Conservation (phyloP, 345 rosid genomes). For the Capsella bursapastoris region DNA sequence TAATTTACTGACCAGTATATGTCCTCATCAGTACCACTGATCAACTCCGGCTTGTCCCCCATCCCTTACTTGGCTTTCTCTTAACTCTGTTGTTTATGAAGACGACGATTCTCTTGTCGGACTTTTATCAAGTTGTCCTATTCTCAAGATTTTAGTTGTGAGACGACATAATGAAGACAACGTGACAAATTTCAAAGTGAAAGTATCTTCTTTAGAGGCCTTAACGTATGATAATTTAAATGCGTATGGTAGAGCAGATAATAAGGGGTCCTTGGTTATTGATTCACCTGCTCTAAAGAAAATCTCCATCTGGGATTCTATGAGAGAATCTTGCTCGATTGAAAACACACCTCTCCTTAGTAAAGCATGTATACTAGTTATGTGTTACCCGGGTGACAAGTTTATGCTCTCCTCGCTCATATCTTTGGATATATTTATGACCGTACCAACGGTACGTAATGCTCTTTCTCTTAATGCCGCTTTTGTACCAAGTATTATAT, state of each 20-base stretch:
- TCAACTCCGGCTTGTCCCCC: background rate
- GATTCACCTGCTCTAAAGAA: background rate
- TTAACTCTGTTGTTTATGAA: background rate
- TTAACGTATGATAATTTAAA: background rate
- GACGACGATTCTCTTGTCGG: constrained; percentile 5
- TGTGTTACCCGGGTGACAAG: too few relatives aligned
- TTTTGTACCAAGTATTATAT: too few relatives aligned
- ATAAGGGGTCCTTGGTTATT: background rate
- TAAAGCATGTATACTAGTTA: too few relatives aligned
- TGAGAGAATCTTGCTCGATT: too few relatives aligned
- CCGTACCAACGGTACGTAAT: too few relatives aligned
- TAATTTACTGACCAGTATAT: too few relatives aligned
- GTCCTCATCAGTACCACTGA: too few relatives aligned
- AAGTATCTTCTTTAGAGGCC: background rate
- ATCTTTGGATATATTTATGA: too few relatives aligned
- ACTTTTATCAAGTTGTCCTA: constrained; percentile 13
- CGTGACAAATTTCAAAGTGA: background rate
- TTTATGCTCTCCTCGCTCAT: too few relatives aligned
- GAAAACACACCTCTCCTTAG: too few relatives aligned
- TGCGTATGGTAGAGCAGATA: background rate
- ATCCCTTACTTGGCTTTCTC: background rate
- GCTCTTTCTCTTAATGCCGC: too few relatives aligned
- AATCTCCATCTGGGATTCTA: too few relatives aligned
- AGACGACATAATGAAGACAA: background rate
- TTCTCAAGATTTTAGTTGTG: background rate